These are phyloP conservation scores for Mycena vitilis DNA, from an alignment of 768 basidiomycete genomes.

Conservation along the genomic window DNA sequence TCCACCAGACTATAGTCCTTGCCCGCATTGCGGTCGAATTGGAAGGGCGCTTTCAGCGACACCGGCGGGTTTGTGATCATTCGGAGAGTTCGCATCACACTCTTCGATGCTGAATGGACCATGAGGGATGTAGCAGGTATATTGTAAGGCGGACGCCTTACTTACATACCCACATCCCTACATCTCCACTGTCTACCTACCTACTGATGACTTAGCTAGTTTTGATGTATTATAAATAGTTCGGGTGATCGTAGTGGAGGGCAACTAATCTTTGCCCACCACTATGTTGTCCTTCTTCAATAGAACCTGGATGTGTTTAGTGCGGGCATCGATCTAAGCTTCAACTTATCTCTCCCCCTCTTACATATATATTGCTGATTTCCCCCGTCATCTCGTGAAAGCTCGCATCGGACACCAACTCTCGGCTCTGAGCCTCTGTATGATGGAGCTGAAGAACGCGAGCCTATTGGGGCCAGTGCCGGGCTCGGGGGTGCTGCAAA, in stretches of 20 bases:
- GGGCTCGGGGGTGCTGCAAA: conserved; percentile 30
- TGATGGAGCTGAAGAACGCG: conserved; percentile 49
- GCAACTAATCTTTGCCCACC: conserved; percentile 1
- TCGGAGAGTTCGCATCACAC: conserved; percentile 64
- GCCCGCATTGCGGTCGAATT: conserved; percentile 57
- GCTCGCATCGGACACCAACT: conserved; percentile 49
- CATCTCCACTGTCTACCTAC: too few species aligned
- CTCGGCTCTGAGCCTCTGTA: conserved; percentile 46
- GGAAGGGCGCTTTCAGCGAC: conserved; percentile 64
- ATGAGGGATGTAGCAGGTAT: conserved; percentile 71
- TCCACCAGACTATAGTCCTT: conserved; percentile 68
- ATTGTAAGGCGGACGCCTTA: too few species aligned
- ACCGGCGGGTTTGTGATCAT: conserved; percentile 78
- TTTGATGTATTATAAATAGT: too few species aligned
- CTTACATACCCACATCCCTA: too few species aligned
- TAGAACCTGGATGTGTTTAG: conserved; percentile 1
- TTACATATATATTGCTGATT: conserved; percentile 60
- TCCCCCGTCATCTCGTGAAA: conserved; percentile 71
- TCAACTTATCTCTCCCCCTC: neutral
- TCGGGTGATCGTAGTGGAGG: neutral
- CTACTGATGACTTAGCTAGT: too few species aligned
- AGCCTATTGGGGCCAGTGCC: conserved; percentile 15
- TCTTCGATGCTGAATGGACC: conserved; percentile 73
- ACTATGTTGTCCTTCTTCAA: neutral
- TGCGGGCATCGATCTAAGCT: neutral